A percentile compares a stretch with the other conserved stretches of the same genome.
Conservation (phyloP, 768 basidiomycete species). For the Harrya chromipes region DNA sequence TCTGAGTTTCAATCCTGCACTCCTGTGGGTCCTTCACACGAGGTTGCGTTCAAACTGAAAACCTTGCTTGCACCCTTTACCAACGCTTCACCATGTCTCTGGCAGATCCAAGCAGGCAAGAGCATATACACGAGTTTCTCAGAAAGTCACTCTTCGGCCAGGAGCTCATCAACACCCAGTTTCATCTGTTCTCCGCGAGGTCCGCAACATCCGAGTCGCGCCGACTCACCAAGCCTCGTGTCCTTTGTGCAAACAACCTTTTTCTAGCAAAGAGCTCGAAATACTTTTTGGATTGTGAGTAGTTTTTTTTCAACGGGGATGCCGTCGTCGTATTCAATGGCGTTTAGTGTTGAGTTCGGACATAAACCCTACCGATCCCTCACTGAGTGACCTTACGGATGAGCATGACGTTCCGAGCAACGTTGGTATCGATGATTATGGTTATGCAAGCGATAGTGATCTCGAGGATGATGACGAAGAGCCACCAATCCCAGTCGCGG, state of each 20-base stretch:
- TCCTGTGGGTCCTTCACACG: neutral
- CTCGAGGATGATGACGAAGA: conserved; percentile 29
- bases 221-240: conserved; percentile 15
- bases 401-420: conserved; percentile 5
- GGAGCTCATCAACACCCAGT: conserved; percentile 28
- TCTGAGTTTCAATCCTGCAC: too few species aligned
- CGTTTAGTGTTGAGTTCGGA: conserved; percentile 13
- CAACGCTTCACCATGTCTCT: conserved; percentile 1
- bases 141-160: conserved; percentile 27
- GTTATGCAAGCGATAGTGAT: conserved; percentile 33
- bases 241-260: conserved; percentile 28
- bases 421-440: conserved; percentile 20
- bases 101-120: conserved; percentile 7
- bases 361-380: conserved; percentile 1
- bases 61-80: neutral
- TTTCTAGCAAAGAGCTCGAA: conserved; percentile 23
- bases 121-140: conserved; percentile 19
- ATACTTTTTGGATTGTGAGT: conserved; percentile 28
- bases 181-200: conserved; percentile 27
- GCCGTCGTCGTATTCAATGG: neutral
- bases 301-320: neutral
- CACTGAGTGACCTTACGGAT: conserved; percentile 13
- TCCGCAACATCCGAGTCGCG: conserved; percentile 1
- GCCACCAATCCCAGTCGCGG: neutral
- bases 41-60: neutral